Evolutionary conservation across 306 rosid species (phyloP), one percentile per base, ranked within the genome.

Genomic region (Alnus glutinosa): DNA sequence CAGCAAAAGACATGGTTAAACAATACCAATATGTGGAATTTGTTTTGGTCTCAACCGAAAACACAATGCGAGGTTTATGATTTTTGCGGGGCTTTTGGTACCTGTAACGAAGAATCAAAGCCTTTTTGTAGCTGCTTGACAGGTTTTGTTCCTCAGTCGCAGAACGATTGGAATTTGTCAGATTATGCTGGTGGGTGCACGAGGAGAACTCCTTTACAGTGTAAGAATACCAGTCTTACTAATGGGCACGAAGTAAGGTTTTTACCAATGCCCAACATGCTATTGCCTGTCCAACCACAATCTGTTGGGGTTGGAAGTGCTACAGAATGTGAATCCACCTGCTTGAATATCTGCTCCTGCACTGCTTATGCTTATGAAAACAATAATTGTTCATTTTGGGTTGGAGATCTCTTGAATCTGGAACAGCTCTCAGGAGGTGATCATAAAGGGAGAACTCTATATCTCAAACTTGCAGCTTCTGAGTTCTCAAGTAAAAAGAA

Each of bases 391-490:
- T 84, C 73, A 52, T 47, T 87, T 55, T 94, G 98, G 98, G 98
- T 3, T 1, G 91, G 81, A 23, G 92, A 86, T 4, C 86, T 92
- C 71, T 81, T 90, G 76, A 34, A 86, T 87, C 70, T 92, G 77
- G 80, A 86, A 34, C 89, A 92, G 75, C 87, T 83, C 14, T 4
- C 83, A 9, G 79, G 48, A 64, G 85, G 61, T 50, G 89, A 84
- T 14, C 15, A 81, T 14, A 46, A 55, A 9, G 93, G 89, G 10
- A 73, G 42, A 63, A 82, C 88, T 23, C 67, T 92, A 74, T 73
- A 81, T 79, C 28, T 94, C 34, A 89, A 67, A 61, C 90, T 94
- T 32, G 93, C 96, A 77, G 96, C 96, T 77, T 94, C 96, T 3
- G 98, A 92, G 85, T 83, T 94, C 63, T 58, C 71, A 18, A 76